Conservation (phyloP, 2,329 filamentous ascomycete species). For the Aspergillaceae sp. region DNA sequence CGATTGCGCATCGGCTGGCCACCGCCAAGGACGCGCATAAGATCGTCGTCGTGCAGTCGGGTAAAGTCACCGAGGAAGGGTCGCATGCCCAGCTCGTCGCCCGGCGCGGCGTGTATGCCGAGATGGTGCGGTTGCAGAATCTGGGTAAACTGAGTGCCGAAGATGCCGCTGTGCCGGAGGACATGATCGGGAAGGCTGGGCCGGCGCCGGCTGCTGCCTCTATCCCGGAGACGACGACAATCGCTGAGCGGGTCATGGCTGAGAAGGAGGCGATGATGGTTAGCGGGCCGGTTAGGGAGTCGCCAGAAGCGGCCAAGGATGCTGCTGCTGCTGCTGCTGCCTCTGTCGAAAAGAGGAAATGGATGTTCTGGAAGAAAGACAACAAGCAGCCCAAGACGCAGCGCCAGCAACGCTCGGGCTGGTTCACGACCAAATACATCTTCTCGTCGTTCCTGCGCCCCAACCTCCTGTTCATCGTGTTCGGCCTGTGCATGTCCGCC, state of each 20-base stretch:
- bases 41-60: conserved; percentile 28
- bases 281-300: conserved; percentile 11
- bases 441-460: conserved; percentile 33
- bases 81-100: conserved; percentile 24
- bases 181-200: conserved; percentile 12
- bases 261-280: conserved; percentile 13
- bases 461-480: conserved; percentile 35
- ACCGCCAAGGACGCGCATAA: conserved; percentile 31
- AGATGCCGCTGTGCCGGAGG: conserved; percentile 7
- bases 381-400: conserved; percentile 6
- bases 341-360: neutral
- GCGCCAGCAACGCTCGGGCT: conserved; percentile 10
- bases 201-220: conserved; percentile 4
- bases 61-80: conserved; percentile 26
- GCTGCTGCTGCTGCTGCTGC: neutral
- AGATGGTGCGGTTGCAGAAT: conserved; percentile 43
- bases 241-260: conserved; percentile 4
- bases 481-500: conserved; percentile 45
- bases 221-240: conserved; percentile 2
- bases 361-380: neutral
- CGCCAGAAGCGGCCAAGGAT: conserved; percentile 6
- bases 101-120: conserved; percentile 37
- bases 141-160: conserved; percentile 16
- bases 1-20: conserved; percentile 30
- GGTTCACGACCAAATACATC: conserved; percentile 23